Evolutionary conservation across 345 rosid genomes (phyloP), one percentile per base, ranked within the genome.

Genomic region (Brassica carinata): DNA sequence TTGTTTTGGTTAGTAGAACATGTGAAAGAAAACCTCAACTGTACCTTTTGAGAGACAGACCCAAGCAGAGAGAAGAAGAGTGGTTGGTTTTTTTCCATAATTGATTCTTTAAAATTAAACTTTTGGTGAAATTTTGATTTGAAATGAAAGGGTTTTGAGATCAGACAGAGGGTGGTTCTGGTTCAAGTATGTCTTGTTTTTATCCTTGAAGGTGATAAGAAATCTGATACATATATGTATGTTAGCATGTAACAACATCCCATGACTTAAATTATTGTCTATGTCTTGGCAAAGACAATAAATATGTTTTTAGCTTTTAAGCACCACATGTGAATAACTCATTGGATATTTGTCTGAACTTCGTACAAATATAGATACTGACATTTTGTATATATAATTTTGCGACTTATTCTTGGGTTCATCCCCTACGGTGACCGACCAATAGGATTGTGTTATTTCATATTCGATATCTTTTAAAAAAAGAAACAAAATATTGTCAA

Each of bases 161-260:
- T 63, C 65, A 74, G 83, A 74, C 79, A 80, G 53, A 74, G 75
- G 4, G 75, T 67, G 66, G 79, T 79, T 79, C 74, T 67, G 66
- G 79, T 79, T 79, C 74, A 68, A 79, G 83, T 79, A 68, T 33
- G 71, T 80, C 31, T 80, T 74, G 83, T 80, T 69, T 79, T 48
- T 80, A 69, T 80, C 71, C 75, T 34, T 80, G 79, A 80, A 62
- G 33, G 55, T 80, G 79, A 80, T 68, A 53, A 53, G 7, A 53
- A 53, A 53, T 53, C 58, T 53, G 19, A 53, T 53, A 72, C 59
- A 19, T 64, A 26, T 23, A 55, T 62, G 33, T 29, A 29, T 72
- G 55, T 14, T 51, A 23, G 33, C 27, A 62, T 26, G 65, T 62
- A 62, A 29, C 74, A 45, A 15, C 70, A 23, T 31, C 78, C 15